phyloP scores from a whole-genome alignment of 768 basidiomycete genomes.

The Harrya chromipes region DNA sequence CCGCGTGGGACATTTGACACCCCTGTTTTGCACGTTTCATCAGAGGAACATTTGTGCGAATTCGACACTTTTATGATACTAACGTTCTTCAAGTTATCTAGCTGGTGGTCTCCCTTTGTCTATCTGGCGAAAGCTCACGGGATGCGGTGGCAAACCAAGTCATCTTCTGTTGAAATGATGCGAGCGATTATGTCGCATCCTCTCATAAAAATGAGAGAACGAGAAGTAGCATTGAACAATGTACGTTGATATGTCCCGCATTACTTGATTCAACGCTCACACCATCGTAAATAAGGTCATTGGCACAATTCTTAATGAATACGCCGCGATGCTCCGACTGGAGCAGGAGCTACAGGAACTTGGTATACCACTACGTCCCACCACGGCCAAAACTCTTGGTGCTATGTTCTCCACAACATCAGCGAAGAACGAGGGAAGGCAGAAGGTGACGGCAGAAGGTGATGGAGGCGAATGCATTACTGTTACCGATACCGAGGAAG shows the following conservation, averaged over 20 bases:
- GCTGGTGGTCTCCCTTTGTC: slow-evolving; percentile 1
- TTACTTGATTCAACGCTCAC: neutral
- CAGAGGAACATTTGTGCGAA: too few species aligned
- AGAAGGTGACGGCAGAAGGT: too few species aligned
- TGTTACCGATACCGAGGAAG: too few species aligned
- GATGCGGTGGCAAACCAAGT: neutral
- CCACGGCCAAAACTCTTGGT: neutral
- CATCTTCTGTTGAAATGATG: neutral
- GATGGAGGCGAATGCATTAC: too few species aligned
- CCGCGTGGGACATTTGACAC: too few species aligned
- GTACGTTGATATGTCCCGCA: neutral
- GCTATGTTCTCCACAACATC: neutral
- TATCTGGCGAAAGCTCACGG: slow-evolving; percentile 1
- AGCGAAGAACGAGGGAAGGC: too few species aligned
- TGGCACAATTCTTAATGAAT: neutral
- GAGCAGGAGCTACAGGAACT: neutral
- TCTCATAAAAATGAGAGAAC: neutral
- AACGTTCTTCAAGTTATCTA: neutral
- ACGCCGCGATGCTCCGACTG: neutral
- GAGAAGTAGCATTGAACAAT: neutral
- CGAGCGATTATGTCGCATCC: neutral
- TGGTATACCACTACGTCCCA: neutral
- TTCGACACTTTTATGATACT: neutral
- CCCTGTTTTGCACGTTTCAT: too few species aligned
- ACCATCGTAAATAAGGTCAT: neutral